These are phyloP conservation scores for Adansonia rubrostipa DNA, from an alignment of 441 rosid species.

Conservation along the genomic window DNA sequence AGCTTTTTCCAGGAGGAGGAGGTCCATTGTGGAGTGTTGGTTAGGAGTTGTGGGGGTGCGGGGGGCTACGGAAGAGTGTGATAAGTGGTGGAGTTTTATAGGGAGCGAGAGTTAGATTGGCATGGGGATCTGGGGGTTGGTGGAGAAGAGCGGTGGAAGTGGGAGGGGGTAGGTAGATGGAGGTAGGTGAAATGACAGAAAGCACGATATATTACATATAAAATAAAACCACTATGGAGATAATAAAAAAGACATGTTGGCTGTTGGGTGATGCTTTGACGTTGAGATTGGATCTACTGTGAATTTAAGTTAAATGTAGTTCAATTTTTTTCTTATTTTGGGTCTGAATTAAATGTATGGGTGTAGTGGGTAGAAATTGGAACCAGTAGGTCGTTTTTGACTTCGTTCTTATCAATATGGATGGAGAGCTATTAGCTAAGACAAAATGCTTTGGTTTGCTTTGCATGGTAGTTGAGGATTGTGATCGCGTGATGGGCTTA, in stretches of 20 bases:
- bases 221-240: no score
- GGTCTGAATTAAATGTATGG: background rate
- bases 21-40: conserved; percentile 57
- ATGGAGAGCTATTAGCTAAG: no score
- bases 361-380: background rate
- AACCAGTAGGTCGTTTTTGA: background rate
- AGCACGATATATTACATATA: background rate
- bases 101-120: background rate
- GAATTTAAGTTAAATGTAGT: background rate
- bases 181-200: conserved; percentile 3
- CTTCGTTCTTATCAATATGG: background rate
- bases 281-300: background rate
- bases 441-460: background rate
- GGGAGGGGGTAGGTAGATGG: background rate
- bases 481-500: background rate
- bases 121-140: background rate
- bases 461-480: background rate
- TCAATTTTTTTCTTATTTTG: background rate
- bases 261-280: no score
- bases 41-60: background rate
- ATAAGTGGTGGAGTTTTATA: background rate
- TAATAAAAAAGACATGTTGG: no score
- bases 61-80: background rate
- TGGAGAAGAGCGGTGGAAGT: background rate
- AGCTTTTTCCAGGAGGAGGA: conserved; percentile 74